Conservation (phyloP, 2,329 filamentous ascomycete genomes). For the Lecanicillium sp. region DNA sequence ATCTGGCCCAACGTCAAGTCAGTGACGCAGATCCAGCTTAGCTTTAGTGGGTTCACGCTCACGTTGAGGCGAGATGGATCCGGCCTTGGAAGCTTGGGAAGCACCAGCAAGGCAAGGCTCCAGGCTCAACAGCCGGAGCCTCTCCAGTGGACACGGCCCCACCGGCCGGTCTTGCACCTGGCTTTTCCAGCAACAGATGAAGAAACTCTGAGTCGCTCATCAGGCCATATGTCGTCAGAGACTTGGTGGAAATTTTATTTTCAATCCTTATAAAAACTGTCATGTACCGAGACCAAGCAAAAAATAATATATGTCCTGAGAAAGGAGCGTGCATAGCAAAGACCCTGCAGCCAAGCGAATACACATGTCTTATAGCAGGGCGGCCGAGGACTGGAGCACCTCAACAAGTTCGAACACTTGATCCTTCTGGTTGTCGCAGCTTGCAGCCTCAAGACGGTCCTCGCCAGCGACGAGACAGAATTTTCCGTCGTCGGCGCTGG, state of each 20-base stretch:
- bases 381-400: conserved; percentile 4
- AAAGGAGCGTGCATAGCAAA: too few relatives aligned
- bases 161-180: too few relatives aligned
- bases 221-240: too few relatives aligned
- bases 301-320: not conserved
- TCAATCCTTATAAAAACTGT: not conserved
- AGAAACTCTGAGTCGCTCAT: too few relatives aligned
- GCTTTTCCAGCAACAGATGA: too few relatives aligned
- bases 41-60: not conserved
- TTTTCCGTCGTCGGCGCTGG: conserved; percentile 35
- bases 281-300: not conserved
- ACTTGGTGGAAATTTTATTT: not conserved
- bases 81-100: too few relatives aligned
- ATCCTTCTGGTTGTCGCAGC: conserved; percentile 7
- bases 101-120: too few relatives aligned
- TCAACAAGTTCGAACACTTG: conserved; percentile 10
- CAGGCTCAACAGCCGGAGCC: too few relatives aligned
- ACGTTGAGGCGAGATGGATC: not conserved
- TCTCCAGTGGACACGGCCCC: conserved; percentile 13
- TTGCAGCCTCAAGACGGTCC: conserved; percentile 23
- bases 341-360: too few relatives aligned
- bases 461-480: conserved; percentile 37
- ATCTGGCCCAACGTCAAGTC: not conserved
- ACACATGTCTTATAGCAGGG: not conserved
- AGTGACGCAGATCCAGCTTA: conserved; percentile 5